Evolutionary conservation across 2,329 filamentous ascomycete genomes (phyloP), one percentile per base, ranked within the genome.

Genomic region (Cadophora sp.): DNA sequence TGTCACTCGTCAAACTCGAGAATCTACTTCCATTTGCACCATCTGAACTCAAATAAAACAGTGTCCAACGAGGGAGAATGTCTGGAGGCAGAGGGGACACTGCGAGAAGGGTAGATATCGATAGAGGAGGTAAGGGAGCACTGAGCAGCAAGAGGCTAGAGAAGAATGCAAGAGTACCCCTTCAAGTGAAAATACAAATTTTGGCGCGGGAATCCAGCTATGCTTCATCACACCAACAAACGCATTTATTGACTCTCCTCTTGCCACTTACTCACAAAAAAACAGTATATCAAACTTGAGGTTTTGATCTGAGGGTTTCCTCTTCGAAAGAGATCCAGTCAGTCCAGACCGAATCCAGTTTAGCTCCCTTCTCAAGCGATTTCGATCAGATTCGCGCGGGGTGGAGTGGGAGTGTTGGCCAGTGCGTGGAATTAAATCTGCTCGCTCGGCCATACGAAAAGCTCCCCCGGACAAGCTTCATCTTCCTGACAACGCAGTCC

Each of bases 371-470:
- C 43, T 30, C 56, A 59, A 60, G 58, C 58, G 58, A 60, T 13
- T 47, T n/a, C 18, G 43, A 47, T 47, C n/a, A 30, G 27, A 30
- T 30, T 30, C 16, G 6, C 45, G 45, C 45, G 16, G 18, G 22
- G 58, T 39, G 58, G 58, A 39, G 58, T 39, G 36, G 36, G 58
- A 39, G 58, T 39, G 36, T 4, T 13, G 7, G 7, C 36, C 2
- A 39, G 36, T n/a, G n/a, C n/a, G n/a, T 60, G 58, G 58, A 48
- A 60, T 30, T 60, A 60, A 47, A 60, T 58, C 55, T 58, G 55
- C 48, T 45, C 8, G 24, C 36, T 60, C 58, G 39, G 58, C 22
- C 58, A 33, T 47, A 33, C 14, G 16, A 45, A 24, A 48, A 20
- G 18, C 41, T 47, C 47, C 51, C 33, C 47, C 45, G 33, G 27